Base-by-base conservation (phyloP, 768 basidiomycete species). In the Leccinum rimulosum region DNA sequence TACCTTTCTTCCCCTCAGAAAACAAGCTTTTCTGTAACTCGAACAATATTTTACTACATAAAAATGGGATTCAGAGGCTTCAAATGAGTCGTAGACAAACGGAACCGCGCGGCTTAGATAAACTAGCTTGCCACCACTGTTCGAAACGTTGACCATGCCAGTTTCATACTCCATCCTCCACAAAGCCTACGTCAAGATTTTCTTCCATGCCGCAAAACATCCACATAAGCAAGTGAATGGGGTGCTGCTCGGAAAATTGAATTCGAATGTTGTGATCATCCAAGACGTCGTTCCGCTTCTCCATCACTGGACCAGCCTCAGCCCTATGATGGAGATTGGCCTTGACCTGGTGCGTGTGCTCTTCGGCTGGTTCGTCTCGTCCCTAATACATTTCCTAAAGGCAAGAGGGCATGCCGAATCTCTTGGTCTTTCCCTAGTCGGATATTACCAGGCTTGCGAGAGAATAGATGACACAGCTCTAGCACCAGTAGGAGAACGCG, bases 271-370 rank as follows among this genome's bases (percentile, higher is more conserved):
- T 1, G 80, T 89, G 47, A 70, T 71, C 55, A 80, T 89, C 52
- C 74, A 77, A 52, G 90, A 93, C 66, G 81, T 85, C 3, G 77
- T 94, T 40, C 92, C 92, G 15, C 77, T 94, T 36, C 80, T 91
- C 53, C 91, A 94, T 68, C 86, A 91, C 68, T 93, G 91, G 91
- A 91, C 89, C 7, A 86, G 82, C 64, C 78, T 94, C 55, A 88
- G 86, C 61, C 88, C 89, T 4, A 89, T 89, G 86, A 91, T 91
- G 87, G 90, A 92, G 69, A 85, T 91, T 60, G 91, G 89, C 27
- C 79, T 92, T 45, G 88, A 90, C 65, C 75, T 91, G 67, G 90
- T 89, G 63, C 64, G 85, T 74, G 30, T 17, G 33, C 40, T 52
- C 15, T 43, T 53, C 7, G 15, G 35, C 54, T 50, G 19, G 33